phyloP scores from a whole-genome alignment of 1,139 yeast species.

The Meyerozyma sp. region DNA sequence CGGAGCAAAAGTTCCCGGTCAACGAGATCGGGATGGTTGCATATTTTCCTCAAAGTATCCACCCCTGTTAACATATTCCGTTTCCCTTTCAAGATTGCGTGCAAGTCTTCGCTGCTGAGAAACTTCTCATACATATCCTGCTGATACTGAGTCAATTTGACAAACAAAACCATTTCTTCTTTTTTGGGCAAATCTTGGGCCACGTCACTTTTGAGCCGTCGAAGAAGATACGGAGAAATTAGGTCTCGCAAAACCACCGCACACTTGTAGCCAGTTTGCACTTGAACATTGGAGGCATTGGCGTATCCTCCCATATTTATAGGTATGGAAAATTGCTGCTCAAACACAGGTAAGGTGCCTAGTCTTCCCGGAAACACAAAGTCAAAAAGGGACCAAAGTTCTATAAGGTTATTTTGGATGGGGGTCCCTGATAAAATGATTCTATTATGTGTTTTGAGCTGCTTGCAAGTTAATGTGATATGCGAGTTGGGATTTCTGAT shows the following conservation, averaged over 20 bases:
- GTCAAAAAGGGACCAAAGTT: conserved; percentile 92
- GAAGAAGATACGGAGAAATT: conserved; percentile 79
- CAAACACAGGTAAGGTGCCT: conserved; percentile 93
- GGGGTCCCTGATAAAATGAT: conserved; percentile 94
- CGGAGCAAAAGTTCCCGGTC: conserved; percentile 45
- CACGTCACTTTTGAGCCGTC: conserved; percentile 91
- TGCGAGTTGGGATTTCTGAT: conserved; percentile 92
- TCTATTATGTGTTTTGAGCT: conserved; percentile 73
- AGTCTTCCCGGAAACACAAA: conserved; percentile 91
- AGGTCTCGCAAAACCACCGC: conserved; percentile 86
- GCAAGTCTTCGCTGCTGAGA: conserved; percentile 69
- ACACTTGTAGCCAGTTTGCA: conserved; percentile 93
- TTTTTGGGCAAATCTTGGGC: conserved; percentile 94
- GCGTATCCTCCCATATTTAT: conserved; percentile 98
- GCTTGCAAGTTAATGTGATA: conserved; percentile 80
- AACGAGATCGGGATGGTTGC: conserved; percentile 92
- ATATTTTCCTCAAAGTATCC: conserved; percentile 81
- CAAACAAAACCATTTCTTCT: conserved; percentile 89
- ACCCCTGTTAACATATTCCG: conserved; percentile 86
- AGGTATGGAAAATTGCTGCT: conserved; percentile 86
- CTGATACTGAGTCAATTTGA: conserved; percentile 75
- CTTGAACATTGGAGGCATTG: conserved; percentile 92
- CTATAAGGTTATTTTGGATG: conserved; percentile 85
- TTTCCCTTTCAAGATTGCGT: conserved; percentile 68
- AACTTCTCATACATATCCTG: conserved; percentile 69